Conservation (phyloP, 306 rosid genomes). For the Cucumis hystrix region DNA sequence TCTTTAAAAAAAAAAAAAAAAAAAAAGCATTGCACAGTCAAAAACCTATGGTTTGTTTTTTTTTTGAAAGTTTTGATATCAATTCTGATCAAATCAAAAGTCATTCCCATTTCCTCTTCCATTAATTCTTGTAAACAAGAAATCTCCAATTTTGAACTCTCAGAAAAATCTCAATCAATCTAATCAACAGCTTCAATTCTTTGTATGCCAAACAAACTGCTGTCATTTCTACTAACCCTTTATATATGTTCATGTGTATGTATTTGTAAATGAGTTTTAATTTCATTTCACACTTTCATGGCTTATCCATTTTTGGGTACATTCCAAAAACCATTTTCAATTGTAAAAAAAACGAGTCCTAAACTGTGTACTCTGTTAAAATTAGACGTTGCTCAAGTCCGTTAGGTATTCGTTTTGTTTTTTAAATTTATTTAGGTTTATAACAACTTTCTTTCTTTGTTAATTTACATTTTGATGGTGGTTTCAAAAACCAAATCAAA, state of each 20-base stretch:
- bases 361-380: too few relatives aligned
- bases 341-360: too few relatives aligned
- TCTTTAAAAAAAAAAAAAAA: background rate
- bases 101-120: background rate
- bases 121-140: background rate
- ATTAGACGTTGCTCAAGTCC: too few relatives aligned
- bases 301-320: background rate
- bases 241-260: too few relatives aligned
- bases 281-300: background rate
- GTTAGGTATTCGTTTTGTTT: too few relatives aligned
- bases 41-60: background rate
- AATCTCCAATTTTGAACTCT: background rate
- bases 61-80: background rate
- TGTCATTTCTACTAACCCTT: background rate
- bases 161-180: background rate
- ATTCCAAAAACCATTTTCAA: too few relatives aligned
- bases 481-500: too few relatives aligned
- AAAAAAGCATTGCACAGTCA: background rate
- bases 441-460: too few relatives aligned
- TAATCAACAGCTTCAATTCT: background rate
- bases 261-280: background rate
- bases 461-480: rapidly evolving
- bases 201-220: background rate
- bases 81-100: background rate
- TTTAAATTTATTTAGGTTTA: too few relatives aligned